Conservation (phyloP, 768 basidiomycete species). For the Calocybe cyanea region DNA sequence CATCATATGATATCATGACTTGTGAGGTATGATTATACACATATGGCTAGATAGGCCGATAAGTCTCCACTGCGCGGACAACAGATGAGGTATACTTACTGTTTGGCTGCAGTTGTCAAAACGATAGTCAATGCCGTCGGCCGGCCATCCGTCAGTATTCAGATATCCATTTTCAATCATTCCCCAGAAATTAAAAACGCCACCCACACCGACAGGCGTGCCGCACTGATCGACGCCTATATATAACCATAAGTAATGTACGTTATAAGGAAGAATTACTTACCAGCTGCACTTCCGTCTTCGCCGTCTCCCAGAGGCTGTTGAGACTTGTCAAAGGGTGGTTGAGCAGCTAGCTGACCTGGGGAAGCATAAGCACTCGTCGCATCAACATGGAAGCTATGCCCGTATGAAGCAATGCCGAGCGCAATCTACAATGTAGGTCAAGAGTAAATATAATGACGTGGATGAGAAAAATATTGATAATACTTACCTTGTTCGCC, state of each 20-base stretch:
- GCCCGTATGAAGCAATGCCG: conserved; percentile 79
- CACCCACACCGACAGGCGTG: conserved; percentile 31
- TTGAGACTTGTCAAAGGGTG: conserved; percentile 42
- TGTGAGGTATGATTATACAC: conserved; percentile 54
- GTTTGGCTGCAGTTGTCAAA: conserved; percentile 73
- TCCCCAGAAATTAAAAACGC: conserved; percentile 59
- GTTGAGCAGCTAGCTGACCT: conserved; percentile 37
- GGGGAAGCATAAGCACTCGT: conserved; percentile 31
- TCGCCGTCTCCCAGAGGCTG: conserved; percentile 51
- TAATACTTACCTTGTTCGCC: conserved; percentile 28
- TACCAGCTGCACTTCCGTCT: conserved; percentile 31
- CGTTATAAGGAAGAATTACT: conserved; percentile 10
- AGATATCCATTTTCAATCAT: conserved; percentile 56
- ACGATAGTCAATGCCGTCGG: conserved; percentile 47
- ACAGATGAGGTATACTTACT: conserved; percentile 36
- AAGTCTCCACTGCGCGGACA: not conserved
- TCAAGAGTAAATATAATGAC: not conserved
- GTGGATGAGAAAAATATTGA: not conserved
- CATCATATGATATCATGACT: conserved; percentile 67
- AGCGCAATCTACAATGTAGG: conserved; percentile 50
- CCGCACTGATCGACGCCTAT: conserved; percentile 45
- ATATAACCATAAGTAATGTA: not conserved
- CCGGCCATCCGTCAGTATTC: conserved; percentile 37
- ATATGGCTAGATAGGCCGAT: conserved; percentile 44
- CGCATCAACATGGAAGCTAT: conserved; percentile 53